phyloP scores from a whole-genome alignment of 805 yeast species.

The Maudiozyma pseudohumilis region DNA sequence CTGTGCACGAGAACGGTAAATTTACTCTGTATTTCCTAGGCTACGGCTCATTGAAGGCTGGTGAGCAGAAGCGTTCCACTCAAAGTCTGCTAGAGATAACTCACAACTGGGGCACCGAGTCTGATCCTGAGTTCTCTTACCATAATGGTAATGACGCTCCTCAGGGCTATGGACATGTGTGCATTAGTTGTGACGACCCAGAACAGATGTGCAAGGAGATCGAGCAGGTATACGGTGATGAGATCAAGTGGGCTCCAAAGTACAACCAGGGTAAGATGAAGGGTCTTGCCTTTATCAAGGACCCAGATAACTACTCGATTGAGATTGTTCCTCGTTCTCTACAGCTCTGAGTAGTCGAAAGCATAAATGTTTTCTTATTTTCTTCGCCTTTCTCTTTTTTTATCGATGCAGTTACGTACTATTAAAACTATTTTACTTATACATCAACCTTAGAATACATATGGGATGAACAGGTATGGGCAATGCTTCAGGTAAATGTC shows the following conservation, averaged over 20 bases:
- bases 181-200: conserved; percentile 60
- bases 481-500: conserved; percentile 72
- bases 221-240: conserved; percentile 36
- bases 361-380: too few relatives aligned
- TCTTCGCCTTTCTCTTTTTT: too few relatives aligned
- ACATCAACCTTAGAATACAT: conserved; percentile 51
- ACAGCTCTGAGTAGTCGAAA: neutral
- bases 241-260: conserved; percentile 50
- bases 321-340: conserved; percentile 51
- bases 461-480: conserved; percentile 88
- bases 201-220: conserved; percentile 35
- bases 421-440: too few relatives aligned
- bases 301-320: conserved; percentile 85
- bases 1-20: conserved; percentile 55
- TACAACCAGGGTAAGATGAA: conserved; percentile 48
- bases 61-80: conserved; percentile 34
- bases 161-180: conserved; percentile 82
- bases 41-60: conserved; percentile 38
- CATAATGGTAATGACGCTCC: conserved; percentile 75
- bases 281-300: conserved; percentile 62
- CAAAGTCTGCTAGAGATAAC: conserved; percentile 83
- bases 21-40: conserved; percentile 84
- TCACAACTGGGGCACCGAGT: conserved; percentile 92
- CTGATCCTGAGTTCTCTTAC: conserved; percentile 62
- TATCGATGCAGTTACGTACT: too few relatives aligned